Conservation (phyloP, 2,329 filamentous ascomycete species). For the Stagonosporopsis tanaceti region DNA sequence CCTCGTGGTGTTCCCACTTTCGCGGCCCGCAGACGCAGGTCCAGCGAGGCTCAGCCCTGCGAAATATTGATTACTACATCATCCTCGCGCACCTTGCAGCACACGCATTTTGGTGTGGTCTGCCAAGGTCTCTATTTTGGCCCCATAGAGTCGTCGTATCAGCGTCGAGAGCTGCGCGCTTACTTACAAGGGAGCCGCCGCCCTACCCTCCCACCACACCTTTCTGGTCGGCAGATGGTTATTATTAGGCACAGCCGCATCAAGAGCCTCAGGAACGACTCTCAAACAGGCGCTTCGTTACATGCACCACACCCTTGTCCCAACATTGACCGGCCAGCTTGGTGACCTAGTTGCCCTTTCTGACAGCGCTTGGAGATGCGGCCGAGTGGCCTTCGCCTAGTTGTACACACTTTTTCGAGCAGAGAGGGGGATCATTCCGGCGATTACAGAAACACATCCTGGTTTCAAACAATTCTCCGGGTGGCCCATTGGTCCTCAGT, state of each 20-base stretch:
- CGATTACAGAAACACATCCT: constrained; percentile 51
- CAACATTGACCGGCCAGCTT: constrained; percentile 40
- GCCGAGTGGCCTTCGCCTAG: constrained; percentile 41
- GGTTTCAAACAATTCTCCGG: constrained; percentile 52
- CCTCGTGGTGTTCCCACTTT: constrained; percentile 14
- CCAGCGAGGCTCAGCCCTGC: constrained; percentile 42
- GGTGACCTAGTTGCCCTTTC: constrained; percentile 38
- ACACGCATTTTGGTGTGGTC: constrained; percentile 25
- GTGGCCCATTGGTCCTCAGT: constrained; percentile 40
- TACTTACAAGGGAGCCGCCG: constrained; percentile 35
- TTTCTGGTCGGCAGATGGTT: constrained; percentile 26
- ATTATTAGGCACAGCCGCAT: constrained; percentile 50
- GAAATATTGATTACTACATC: constrained; percentile 39
- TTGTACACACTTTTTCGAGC: constrained; percentile 41
- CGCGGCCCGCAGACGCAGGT: constrained; percentile 31
- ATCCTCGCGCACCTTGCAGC: constrained; percentile 20
- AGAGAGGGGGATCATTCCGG: constrained; percentile 40
- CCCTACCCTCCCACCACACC: constrained; percentile 38
- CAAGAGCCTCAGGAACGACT: constrained; percentile 30
- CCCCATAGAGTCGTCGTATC: constrained; percentile 37
- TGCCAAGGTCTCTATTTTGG: constrained; percentile 30
- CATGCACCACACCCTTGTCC: constrained; percentile 34
- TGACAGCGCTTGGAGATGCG: constrained; percentile 42
- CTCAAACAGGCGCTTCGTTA: constrained; percentile 50
- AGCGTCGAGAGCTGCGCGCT: constrained; percentile 31